Conservation (phyloP, 73 alveolate species). For the Durusdinium trenchii region DNA sequence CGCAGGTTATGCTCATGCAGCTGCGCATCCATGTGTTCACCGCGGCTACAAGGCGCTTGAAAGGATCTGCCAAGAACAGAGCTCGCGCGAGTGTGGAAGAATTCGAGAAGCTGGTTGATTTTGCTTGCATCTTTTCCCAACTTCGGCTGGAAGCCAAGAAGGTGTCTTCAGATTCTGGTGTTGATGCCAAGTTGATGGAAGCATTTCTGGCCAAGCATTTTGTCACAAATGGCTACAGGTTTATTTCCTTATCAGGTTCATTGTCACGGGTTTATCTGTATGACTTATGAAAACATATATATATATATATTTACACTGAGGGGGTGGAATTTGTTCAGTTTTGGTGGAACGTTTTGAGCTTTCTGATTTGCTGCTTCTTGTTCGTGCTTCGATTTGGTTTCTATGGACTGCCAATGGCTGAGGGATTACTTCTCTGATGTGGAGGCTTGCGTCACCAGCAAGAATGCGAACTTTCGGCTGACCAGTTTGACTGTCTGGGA, state of each 20-base stretch:
- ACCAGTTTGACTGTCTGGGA: background rate
- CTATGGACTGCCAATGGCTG: too few species aligned
- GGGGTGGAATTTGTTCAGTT: background rate
- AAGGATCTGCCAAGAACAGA: background rate
- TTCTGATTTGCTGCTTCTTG: background rate
- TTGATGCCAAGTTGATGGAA: background rate
- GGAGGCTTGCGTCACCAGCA: background rate
- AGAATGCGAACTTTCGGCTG: background rate
- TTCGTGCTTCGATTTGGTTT: background rate
- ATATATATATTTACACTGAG: too few species aligned
- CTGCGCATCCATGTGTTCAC: background rate
- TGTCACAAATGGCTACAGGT: background rate
- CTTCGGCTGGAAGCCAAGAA: constrained; percentile 7
- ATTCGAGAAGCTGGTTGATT: constrained; percentile 9
- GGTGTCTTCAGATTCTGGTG: background rate
- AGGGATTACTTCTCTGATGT: constrained; percentile 35
- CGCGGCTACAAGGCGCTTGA: background rate
- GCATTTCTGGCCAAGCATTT: background rate
- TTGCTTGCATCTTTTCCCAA: background rate
- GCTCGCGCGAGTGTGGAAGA: background rate
- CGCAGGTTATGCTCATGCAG: constrained; percentile 13
- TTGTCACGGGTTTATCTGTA: background rate
- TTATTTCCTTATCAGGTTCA: background rate
- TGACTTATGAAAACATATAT: background rate
- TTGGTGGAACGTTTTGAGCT: background rate